Percentiles rank a stretch among this genome's conserved stretches.
phyloP scores from a whole-genome alignment of 257 asterid species.

The Plectranthus barbatus region DNA sequence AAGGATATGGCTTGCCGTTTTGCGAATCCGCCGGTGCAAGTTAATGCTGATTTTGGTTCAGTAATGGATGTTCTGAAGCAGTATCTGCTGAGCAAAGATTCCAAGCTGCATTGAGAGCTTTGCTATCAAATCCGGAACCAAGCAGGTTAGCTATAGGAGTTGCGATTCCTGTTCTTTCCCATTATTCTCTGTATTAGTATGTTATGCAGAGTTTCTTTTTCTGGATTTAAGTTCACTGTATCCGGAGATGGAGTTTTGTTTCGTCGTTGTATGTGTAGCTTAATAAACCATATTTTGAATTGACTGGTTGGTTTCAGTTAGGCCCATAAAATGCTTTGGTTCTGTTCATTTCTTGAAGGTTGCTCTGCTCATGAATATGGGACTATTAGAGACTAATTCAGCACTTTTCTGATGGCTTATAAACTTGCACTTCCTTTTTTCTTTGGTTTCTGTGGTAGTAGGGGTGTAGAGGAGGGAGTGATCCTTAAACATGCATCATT shows the following conservation, averaged over 20 bases:
- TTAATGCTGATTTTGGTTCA: slow-evolving; percentile 78
- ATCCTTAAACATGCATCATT: no score
- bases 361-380: not conserved
- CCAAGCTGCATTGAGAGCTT: slow-evolving; percentile 35
- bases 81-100: slow-evolving; percentile 51
- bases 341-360: not conserved
- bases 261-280: slow-evolving; percentile 12
- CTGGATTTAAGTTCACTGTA: slow-evolving; percentile 8
- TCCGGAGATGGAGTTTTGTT: slow-evolving; percentile 10
- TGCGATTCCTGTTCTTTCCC: not conserved
- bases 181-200: slow-evolving; percentile 13
- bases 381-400: no score
- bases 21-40: slow-evolving; percentile 78
- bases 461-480: no score
- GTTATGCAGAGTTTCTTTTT: slow-evolving; percentile 6
- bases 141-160: slow-evolving; percentile 23
- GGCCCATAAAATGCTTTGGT: not conserved
- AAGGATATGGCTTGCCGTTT: slow-evolving; percentile 65
- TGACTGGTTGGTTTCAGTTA: not conserved
- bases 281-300: slow-evolving; percentile 1
- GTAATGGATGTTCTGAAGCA: slow-evolving; percentile 86
- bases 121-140: slow-evolving; percentile 9
- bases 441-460: no score
- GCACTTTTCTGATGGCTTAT: no score
- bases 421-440: no score